A percentile compares a stretch with the other conserved stretches of the same genome.
These are phyloP conservation scores for Aethionema arabicum DNA, from an alignment of 345 rosid species.

Conservation along the genomic window DNA sequence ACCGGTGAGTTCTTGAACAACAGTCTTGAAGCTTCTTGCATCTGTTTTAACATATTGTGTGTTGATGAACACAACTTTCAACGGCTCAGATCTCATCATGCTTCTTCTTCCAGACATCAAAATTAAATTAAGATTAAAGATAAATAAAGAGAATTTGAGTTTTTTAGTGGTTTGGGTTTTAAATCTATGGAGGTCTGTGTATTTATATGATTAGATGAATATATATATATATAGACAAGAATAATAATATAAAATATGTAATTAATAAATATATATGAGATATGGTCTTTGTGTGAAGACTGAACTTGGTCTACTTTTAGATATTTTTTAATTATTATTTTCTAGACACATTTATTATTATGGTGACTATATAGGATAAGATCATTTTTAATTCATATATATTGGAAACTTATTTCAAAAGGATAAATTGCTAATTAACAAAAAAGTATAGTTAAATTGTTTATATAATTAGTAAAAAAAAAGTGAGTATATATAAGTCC, in stretches of 20 bases:
- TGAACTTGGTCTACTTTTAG: constrained; percentile 5
- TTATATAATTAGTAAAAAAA: too few species aligned
- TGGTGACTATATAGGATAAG: constrained; percentile 22
- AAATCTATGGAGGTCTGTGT: constrained; percentile 18
- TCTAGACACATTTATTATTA: constrained; percentile 20
- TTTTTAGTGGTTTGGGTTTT: constrained; percentile 16
- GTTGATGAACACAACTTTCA: constrained; percentile 53
- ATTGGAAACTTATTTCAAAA: too few species aligned
- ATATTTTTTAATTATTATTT: neutral
- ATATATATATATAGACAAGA: neutral
- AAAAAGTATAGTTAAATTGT: too few species aligned
- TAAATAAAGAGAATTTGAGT: neutral
- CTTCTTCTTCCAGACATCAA: constrained; percentile 19
- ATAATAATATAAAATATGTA: neutral
- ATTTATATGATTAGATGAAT: constrained; percentile 28
- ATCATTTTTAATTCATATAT: neutral
- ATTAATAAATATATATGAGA: neutral
- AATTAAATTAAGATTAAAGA: neutral
- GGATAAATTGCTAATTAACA: too few species aligned
- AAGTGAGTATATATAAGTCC: too few species aligned
- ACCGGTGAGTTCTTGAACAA: constrained; percentile 70
- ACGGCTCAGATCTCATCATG: constrained; percentile 35
- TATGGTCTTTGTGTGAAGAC: constrained; percentile 7
- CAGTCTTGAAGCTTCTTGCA: constrained; percentile 54
- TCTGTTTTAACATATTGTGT: constrained; percentile 58